Base-by-base conservation (phyloP, 371 early-diverging fungal genomes). In the Blakeslea trispora region DNA sequence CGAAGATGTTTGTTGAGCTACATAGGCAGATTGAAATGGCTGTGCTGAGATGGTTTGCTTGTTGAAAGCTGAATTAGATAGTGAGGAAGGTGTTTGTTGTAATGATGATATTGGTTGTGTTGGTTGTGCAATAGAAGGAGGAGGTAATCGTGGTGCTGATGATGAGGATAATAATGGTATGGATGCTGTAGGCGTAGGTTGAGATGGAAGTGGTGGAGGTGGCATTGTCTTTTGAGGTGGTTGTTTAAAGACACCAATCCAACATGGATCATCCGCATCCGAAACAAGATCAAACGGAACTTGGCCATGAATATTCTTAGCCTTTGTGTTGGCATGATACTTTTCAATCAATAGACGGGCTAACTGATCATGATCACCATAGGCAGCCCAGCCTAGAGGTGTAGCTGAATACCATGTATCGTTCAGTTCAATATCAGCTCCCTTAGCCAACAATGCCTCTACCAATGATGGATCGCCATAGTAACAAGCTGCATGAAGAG, bases 371-470 rank as follows among this genome's bases (percentile, higher is more conserved):
- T 62, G 65, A 42, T 75, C 90, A 37, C 86, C 92, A 68, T 85
- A 95, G 0, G 94, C 93, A 3, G 97, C 95, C 97, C 97, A 97
- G 0, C 89, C 89, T 11, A 97, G 73, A 5, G 97, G 91, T 17
- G 91, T 84, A 24, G 89, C 92, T 3, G 75, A 75, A 64, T 93
- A 88, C 90, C 93, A 89, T 13, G 92, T 91, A 68, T 97, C 97
- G 13, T 85, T 71, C 5, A 90, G 57, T 48, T 96, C 94, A 17
- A 93, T 70, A 41, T 93, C 65, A 2, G 91, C 94, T n/a, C 90
- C 91, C 45, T 77, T 72, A 3, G 82, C 78, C 51, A 94, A 69
- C 14, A 97, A 77, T 9, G 79, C 62, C 24, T 79, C 78, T 15
- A 89, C 69, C 2, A 91, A 72, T 50, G 84, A 81, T n/a, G 74